Percentiles rank a stretch among this genome's conserved stretches.
phyloP scores from a whole-genome alignment of 352 stramenopile species.

The Phytophthora pini region DNA sequence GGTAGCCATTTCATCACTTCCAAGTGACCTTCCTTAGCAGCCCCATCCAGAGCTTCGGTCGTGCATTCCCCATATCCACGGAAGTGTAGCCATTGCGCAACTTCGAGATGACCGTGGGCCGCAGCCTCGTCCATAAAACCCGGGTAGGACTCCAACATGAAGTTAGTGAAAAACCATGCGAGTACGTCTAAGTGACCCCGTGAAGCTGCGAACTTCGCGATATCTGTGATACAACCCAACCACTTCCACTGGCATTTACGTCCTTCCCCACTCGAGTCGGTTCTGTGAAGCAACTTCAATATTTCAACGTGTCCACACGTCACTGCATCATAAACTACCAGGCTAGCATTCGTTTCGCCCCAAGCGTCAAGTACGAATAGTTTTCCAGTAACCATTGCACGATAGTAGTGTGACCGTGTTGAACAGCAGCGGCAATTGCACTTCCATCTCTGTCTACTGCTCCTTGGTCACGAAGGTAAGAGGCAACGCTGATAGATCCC shows the following conservation, averaged over 20 bases:
- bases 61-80: background rate
- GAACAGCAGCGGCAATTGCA: background rate
- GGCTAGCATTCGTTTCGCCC: background rate
- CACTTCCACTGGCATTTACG: too few relatives aligned
- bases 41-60: background rate
- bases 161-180: background rate
- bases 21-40: background rate
- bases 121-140: background rate
- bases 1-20: slow-evolving; percentile 2
- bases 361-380: background rate
- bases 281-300: background rate
- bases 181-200: background rate
- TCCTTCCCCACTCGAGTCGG: background rate
- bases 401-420: background rate
- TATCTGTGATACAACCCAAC: too few relatives aligned
- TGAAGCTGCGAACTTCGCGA: too few relatives aligned
- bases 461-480: background rate
- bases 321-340: background rate
- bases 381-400: background rate
- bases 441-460: background rate
- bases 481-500: background rate
- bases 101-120: background rate
- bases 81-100: background rate
- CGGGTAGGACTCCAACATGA: background rate
- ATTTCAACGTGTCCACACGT: background rate